Evolutionary conservation across 495 filamentous ascomycete genomes (phyloP), one percentile per base, ranked within the genome.

Genomic region (Trichoderma virens): DNA sequence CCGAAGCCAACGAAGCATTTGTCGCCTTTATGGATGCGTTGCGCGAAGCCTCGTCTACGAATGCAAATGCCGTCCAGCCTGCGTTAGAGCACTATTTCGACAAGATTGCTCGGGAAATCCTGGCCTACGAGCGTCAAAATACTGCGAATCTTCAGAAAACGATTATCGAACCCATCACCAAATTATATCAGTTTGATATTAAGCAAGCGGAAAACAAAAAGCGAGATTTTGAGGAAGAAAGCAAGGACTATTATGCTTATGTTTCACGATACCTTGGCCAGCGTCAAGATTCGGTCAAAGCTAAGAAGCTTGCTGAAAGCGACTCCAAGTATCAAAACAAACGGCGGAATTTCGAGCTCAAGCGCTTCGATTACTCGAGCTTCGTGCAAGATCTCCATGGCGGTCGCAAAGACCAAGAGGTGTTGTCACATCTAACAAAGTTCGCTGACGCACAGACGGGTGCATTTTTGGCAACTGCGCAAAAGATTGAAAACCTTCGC

Each of bases 301-400:
- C 96, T 72, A 98, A 98, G 81, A 97, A 96, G 77, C 88, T 92
- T 62, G 86, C 82, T 18, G 91, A 99, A 67, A 97, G 91, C 70
- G 94, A 99, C 70, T 87, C 88, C 25, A 99, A 99, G 69, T 99
- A 99, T 73, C 93, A 99, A 73, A 86, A 83, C 2, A 97, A 97
- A 72, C 86, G 93, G 61, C 88, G 89, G 41, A 96, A 90, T 65
- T 99, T 97, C 68, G 94, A 99, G 75, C 79, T 99, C 43, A 97
- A 92, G 76, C 88, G 95, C 11, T 99, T 99, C 65, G 94, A 99
- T 76, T 99, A 99, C 74, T 97, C 92, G 20, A 96, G 92, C 13
- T 99, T 98, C 72, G 97, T 99, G 92, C 93, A 97, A 66, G 94
- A 99, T 78, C 81, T 99, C 13, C 94, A 97, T 69, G 94, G 94